Conservation (phyloP, 441 rosid genomes). For the Jatropha multifida region DNA sequence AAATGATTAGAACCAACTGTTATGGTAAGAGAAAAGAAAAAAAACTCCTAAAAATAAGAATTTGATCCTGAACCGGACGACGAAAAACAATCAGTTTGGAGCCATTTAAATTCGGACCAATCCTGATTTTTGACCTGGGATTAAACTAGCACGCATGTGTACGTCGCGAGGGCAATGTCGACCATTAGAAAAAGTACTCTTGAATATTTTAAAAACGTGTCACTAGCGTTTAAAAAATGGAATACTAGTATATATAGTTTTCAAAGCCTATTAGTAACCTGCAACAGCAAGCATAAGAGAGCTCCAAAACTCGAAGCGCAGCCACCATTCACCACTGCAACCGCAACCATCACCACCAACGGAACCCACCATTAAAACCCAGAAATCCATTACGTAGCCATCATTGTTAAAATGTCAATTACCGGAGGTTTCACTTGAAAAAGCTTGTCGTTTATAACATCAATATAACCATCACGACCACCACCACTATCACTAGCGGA, state of each 20-base stretch:
- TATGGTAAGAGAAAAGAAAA: too few relatives aligned
- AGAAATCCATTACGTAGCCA: conserved; percentile 2
- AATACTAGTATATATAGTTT: neutral
- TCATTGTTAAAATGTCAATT: conserved; percentile 6
- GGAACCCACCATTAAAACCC: conserved; percentile 1
- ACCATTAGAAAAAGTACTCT: neutral
- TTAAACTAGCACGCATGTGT: too few relatives aligned
- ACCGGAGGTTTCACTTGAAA: conserved; percentile 4
- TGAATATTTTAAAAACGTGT: too few relatives aligned
- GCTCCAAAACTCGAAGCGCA: conserved; percentile 16
- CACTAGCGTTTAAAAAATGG: too few relatives aligned
- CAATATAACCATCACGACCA: neutral
- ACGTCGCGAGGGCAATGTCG: neutral
- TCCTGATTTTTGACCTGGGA: too few relatives aligned
- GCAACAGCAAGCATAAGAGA: conserved; percentile 22
- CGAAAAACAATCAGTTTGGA: too few relatives aligned
- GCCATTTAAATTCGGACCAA: too few relatives aligned
- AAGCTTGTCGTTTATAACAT: neutral
- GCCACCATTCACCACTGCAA: conserved; percentile 11
- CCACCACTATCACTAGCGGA: conserved; percentile 8
- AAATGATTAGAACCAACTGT: too few relatives aligned
- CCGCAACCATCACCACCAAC: neutral
- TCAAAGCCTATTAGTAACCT: neutral
- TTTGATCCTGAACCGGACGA: too few relatives aligned
- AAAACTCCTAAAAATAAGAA: too few relatives aligned